Evolutionary conservation across 1,139 yeast genomes (phyloP), one percentile per base, ranked within the genome.

Genomic region (Arxiozyma telluris): DNA sequence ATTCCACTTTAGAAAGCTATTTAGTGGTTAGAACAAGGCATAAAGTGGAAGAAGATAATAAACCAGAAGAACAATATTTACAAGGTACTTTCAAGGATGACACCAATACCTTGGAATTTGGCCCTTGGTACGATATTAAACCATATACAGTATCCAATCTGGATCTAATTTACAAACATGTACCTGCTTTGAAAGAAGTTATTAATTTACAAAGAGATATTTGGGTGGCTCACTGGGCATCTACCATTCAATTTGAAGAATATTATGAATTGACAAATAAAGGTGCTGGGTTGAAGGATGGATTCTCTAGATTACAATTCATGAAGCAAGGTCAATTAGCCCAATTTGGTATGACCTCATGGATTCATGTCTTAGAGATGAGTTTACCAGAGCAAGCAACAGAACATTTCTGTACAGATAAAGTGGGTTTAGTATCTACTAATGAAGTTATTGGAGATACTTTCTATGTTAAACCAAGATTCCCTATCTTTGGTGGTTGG

Each of bases 401-500:
- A 34, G 54, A 49, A 45, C 54, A 52, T 18, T 52, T 49, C 47
- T 52, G 47, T 45, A 49, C 49, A 21, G 54, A 52, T 49, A 52
- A 52, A 49, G 54, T 52, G 18, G 54, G 54, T 39, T 44, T 52
- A 50, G 53, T 51, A 18, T 51, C 53, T 25, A 51, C 51, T 6
- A 58, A 44, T 42, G 53, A 8, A 57, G 65, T 84, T 87, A 15
- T 45, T 4, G 48, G 38, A 6, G 48, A 45, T 54, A 79, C 76
- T 57, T 72, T 89, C 54, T 75, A 83, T 46, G 70, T 93, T 59
- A 82, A 79, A 64, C 98, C 98, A 54, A 79, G 99, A 68, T 93
- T 77, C 74, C 99, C 99, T 15, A 66, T 93, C 9, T 87, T 89
- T 72, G 99, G 98, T 50, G 95, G 91, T 45, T 93, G 99, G 99